A percentile compares a stretch with the other conserved stretches of the same genome.
phyloP scores from a whole-genome alignment of 163 green algal genomes.

The Volvox carteri region DNA sequence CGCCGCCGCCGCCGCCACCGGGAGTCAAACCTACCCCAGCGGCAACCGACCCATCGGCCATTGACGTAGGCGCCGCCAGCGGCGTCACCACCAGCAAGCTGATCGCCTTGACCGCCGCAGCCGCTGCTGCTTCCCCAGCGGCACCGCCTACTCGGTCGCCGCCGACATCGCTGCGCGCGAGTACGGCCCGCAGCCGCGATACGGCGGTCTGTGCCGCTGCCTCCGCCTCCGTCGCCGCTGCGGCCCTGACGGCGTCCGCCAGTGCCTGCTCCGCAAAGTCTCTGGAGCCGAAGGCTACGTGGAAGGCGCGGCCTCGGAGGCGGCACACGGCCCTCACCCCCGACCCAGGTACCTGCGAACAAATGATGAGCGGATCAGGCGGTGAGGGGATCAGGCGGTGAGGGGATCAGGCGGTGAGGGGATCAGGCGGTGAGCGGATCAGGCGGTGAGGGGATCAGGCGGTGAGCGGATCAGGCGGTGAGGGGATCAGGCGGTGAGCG shows the following conservation, averaged over 20 bases:
- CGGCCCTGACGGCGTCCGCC: background rate
- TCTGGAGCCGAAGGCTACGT: constrained; percentile 68
- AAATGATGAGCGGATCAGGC: background rate
- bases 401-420: no score
- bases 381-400: no score
- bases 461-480: no score
- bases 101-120: constrained; percentile 30
- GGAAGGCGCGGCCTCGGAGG: constrained; percentile 36
- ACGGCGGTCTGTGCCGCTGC: background rate
- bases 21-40: no score
- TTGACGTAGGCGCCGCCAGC: background rate
- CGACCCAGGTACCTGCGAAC: constrained; percentile 64
- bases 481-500: no score
- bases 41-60: background rate
- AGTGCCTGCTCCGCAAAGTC: constrained; percentile 56
- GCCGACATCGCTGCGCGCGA: background rate
- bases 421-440: no score
- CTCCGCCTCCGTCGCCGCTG: background rate
- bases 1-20: background rate
- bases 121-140: background rate
- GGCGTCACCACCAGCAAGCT: constrained; percentile 34
- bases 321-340: constrained; percentile 67
- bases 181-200: background rate
- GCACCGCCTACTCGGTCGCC: background rate
- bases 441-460: no score